Conservation (phyloP, 768 basidiomycete genomes). For the Naganishia vaughanmartiniae region DNA sequence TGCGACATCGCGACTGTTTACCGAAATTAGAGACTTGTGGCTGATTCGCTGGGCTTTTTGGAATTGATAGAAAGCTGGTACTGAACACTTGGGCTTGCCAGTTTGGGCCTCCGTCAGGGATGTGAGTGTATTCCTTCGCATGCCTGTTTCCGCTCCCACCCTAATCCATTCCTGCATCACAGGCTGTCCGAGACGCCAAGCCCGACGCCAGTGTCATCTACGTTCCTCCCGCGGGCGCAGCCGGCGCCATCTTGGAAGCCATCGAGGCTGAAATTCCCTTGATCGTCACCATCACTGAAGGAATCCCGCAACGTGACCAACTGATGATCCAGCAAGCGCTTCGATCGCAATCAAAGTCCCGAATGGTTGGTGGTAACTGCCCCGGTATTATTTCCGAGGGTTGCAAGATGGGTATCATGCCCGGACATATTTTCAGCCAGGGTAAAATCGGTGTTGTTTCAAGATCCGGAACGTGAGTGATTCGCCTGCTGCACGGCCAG, state of each 20-base stretch:
- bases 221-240: constrained; percentile 93
- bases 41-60: neutral
- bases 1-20: constrained; percentile 26
- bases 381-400: constrained; percentile 98
- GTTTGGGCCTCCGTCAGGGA: constrained; percentile 89
- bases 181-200: constrained; percentile 81
- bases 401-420: constrained; percentile 98
- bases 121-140: constrained; percentile 56
- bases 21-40: neutral
- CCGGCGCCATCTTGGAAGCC: constrained; percentile 96
- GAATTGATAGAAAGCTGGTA: constrained; percentile 80
- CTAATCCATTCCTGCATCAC: neutral
- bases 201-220: constrained; percentile 96
- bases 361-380: constrained; percentile 97
- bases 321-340: constrained; percentile 91
- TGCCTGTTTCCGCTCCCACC: neutral
- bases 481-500: too few species aligned
- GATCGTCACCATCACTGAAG: constrained; percentile 98
- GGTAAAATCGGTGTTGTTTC: constrained; percentile 75
- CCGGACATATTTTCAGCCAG: constrained; percentile 93
- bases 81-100: constrained; percentile 89
- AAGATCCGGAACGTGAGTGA: constrained; percentile 50
- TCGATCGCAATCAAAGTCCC: constrained; percentile 86
- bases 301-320: constrained; percentile 96
- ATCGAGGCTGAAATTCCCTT: constrained; percentile 96